Percentiles rank a stretch among this genome's conserved stretches.
These are phyloP conservation scores for Hypoxylon lenormandii DNA, from an alignment of 495 filamentous ascomycete species.

Conservation along the genomic window DNA sequence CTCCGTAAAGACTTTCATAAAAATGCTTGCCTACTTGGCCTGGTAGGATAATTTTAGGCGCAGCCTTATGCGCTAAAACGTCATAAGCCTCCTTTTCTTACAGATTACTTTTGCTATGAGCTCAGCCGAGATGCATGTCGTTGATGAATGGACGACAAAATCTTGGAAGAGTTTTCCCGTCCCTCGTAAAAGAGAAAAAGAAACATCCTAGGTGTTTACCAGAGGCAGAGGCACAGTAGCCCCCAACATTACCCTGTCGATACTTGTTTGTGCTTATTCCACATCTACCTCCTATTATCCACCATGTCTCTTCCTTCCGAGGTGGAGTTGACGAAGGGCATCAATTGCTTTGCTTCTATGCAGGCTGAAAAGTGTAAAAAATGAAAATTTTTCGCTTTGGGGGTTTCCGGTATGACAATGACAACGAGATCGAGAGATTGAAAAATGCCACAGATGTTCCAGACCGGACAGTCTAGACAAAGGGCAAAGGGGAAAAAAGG, in stretches of 20 bases:
- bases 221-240: not conserved
- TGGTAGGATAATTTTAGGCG: conserved; percentile 33
- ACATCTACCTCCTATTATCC: conserved; percentile 2
- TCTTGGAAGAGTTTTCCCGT: conserved; percentile 33
- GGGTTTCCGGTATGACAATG: conserved; percentile 40
- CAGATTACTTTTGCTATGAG: conserved; percentile 15
- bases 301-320: conserved; percentile 6
- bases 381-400: conserved; percentile 28
- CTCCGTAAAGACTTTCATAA: conserved; percentile 13
- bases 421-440: conserved; percentile 40
- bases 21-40: no score
- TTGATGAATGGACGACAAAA: conserved; percentile 26
- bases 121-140: conserved; percentile 34
- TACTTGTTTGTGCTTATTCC: not conserved
- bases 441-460: conserved; percentile 44
- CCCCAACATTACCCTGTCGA: conserved; percentile 7
- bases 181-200: conserved; percentile 36
- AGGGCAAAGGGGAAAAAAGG: conserved; percentile 8
- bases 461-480: conserved; percentile 36
- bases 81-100: conserved; percentile 29
- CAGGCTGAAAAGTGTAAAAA: conserved; percentile 28
- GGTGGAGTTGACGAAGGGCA: conserved; percentile 27
- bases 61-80: conserved; percentile 39
- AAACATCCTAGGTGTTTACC: not conserved
- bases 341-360: conserved; percentile 21